Percentiles rank a stretch among this genome's conserved stretches.
phyloP scores from a whole-genome alignment of 2,329 filamentous ascomycete species.

The Fusarium multiceps region DNA sequence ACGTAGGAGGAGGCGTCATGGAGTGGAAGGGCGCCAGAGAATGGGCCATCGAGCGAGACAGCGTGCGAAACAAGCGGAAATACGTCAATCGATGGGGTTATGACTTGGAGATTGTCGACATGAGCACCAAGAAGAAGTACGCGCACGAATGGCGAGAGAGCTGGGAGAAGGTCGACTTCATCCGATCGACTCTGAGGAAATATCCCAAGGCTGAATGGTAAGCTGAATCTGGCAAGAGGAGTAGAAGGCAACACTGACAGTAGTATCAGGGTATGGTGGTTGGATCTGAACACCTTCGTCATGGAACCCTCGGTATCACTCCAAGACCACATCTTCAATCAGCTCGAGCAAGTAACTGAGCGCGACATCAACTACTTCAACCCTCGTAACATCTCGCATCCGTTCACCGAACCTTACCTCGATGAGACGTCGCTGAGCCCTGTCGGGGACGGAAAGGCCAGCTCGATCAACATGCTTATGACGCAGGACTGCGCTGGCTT shows the following conservation, averaged over 20 bases:
- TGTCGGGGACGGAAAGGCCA: slow-evolving; percentile 78
- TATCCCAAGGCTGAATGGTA: slow-evolving; percentile 98
- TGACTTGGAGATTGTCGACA: slow-evolving; percentile 94
- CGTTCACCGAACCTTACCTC: slow-evolving; percentile 77
- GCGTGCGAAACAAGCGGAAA: slow-evolving; percentile 91
- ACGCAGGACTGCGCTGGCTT: slow-evolving; percentile 96
- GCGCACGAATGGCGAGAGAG: slow-evolving; percentile 99
- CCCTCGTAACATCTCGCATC: slow-evolving; percentile 91
- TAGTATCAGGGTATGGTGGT: slow-evolving; percentile 97
- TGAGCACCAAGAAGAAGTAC: slow-evolving; percentile 98
- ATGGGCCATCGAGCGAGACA: slow-evolving; percentile 98
- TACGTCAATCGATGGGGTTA: slow-evolving; percentile 93
- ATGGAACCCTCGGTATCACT: slow-evolving; percentile 96
- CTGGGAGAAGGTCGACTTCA: slow-evolving; percentile 98
- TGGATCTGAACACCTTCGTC: slow-evolving; percentile 96
- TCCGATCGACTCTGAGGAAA: slow-evolving; percentile 88
- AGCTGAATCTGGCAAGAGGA: slow-evolving; percentile 48
- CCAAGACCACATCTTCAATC: slow-evolving; percentile 88
- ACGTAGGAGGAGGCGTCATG: slow-evolving; percentile 97
- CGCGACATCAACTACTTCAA: slow-evolving; percentile 98
- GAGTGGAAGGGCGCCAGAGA: slow-evolving; percentile 98
- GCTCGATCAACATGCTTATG: slow-evolving; percentile 87
- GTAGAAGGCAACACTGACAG: slow-evolving; percentile 18
- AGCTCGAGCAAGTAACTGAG: slow-evolving; percentile 79
- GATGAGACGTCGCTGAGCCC: slow-evolving; percentile 78